Evolutionary conservation across 2,329 filamentous ascomycete genomes (phyloP).

Genomic region (Lecanicillium sp.): DNA sequence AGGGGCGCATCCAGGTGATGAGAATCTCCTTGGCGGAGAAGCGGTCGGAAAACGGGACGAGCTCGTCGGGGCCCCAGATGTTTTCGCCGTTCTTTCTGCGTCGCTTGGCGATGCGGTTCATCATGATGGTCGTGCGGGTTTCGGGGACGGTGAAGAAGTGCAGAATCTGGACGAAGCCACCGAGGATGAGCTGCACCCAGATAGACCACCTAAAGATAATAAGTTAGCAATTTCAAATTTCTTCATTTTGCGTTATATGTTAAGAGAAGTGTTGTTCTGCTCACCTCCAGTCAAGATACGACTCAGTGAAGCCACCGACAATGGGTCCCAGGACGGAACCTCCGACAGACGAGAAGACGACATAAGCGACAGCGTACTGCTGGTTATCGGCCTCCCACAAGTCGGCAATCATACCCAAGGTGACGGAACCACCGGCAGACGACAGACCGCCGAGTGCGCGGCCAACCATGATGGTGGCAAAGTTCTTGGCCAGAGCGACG

Average conservation of each 20-base stretch:
- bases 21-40: slow-evolving; percentile 52
- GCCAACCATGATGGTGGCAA: slow-evolving; percentile 61
- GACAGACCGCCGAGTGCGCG: slow-evolving; percentile 62
- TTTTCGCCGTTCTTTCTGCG: slow-evolving; percentile 51
- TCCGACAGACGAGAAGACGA: slow-evolving; percentile 73
- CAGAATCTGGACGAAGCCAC: slow-evolving; percentile 57
- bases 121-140: slow-evolving; percentile 67
- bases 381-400: slow-evolving; percentile 64
- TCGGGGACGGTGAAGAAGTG: slow-evolving; percentile 69
- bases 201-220: slow-evolving; percentile 48
- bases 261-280: background rate
- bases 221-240: slow-evolving; percentile 8
- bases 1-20: slow-evolving; percentile 54
- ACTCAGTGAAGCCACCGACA: slow-evolving; percentile 68
- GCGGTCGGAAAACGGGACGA: slow-evolving; percentile 50
- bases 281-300: slow-evolving; percentile 59
- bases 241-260: too few relatives aligned
- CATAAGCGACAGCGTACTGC: slow-evolving; percentile 68
- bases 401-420: slow-evolving; percentile 68
- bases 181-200: slow-evolving; percentile 80
- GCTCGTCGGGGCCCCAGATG: slow-evolving; percentile 66
- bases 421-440: slow-evolving; percentile 66
- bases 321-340: slow-evolving; percentile 72
- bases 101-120: slow-evolving; percentile 72
- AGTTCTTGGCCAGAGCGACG: slow-evolving; percentile 66